These are phyloP conservation scores for Yueomyces sp. DNA, from an alignment of 805 yeast genomes.

Conservation along the genomic window DNA sequence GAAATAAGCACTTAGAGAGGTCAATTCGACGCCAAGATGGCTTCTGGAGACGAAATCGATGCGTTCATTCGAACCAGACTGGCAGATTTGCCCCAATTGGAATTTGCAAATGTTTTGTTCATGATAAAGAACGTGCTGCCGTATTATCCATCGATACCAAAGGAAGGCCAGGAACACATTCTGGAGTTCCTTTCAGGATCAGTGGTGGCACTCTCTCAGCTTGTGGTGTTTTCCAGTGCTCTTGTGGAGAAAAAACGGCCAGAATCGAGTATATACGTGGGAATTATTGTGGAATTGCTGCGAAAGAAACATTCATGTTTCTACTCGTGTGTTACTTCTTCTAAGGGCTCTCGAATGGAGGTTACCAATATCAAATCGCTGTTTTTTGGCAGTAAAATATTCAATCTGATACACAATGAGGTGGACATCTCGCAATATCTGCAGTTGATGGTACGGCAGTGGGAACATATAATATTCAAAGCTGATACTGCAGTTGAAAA, in stretches of 20 bases:
- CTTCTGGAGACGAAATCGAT: too few species aligned
- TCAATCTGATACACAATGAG: constrained; percentile 12
- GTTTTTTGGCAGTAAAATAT: constrained; percentile 23
- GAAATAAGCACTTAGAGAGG: too few species aligned
- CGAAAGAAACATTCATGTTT: constrained; percentile 4
- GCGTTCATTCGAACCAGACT: too few species aligned
- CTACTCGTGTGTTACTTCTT: constrained; percentile 4
- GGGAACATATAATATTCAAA: constrained; percentile 7
- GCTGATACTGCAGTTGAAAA: neutral
- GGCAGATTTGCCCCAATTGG: neutral
- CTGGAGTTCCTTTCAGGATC: constrained; percentile 4
- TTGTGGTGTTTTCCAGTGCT: constrained; percentile 5
- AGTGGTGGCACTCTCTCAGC: constrained; percentile 10
- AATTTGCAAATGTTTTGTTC: neutral
- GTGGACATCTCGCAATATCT: constrained; percentile 12
- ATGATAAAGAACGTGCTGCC: constrained; percentile 6
- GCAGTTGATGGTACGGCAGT: constrained; percentile 9
- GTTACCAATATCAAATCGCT: constrained; percentile 6
- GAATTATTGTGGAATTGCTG: constrained; percentile 8
- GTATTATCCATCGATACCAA: constrained; percentile 12
- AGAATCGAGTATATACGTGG: constrained; percentile 3
- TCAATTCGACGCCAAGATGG: too few species aligned
- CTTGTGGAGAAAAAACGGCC: constrained; percentile 2
- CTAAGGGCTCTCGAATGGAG: neutral
- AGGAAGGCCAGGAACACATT: constrained; percentile 1